Evolutionary conservation across 352 stramenopile species (phyloP).

Genomic region (Phytophthora tubulina): DNA sequence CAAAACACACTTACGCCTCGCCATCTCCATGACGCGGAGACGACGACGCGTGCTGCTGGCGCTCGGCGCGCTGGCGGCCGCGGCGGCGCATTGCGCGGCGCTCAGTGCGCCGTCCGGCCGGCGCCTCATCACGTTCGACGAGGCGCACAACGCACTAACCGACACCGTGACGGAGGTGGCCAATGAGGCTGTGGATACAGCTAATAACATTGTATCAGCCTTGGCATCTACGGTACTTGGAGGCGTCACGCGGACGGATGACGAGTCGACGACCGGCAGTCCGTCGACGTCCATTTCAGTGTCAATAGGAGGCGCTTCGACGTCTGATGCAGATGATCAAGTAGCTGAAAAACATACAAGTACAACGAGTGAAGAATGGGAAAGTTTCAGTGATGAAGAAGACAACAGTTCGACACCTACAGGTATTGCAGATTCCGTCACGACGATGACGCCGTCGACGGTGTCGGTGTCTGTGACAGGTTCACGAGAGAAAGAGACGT

Average conservation of each 20-base stretch:
- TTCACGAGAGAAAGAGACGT: background rate
- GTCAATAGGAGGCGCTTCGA: slow-evolving; percentile 11
- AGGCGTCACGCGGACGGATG: slow-evolving; percentile 2
- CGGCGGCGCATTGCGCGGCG: slow-evolving; percentile 23
- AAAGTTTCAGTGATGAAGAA: slow-evolving; percentile 14
- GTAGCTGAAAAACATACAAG: slow-evolving; percentile 8
- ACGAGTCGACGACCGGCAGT: slow-evolving; percentile 14
- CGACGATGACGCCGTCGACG: background rate
- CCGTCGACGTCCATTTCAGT: slow-evolving; percentile 17
- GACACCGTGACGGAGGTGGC: slow-evolving; percentile 13
- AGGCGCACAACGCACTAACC: slow-evolving; percentile 18
- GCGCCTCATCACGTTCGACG: slow-evolving; percentile 37
- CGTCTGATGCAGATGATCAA: background rate
- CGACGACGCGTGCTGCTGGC: slow-evolving; percentile 33
- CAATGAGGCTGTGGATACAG: slow-evolving; percentile 13
- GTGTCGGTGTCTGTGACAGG: background rate
- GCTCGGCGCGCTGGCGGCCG: slow-evolving; percentile 21
- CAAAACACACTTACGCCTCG: slow-evolving; percentile 12
- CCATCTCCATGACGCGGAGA: slow-evolving; percentile 32
- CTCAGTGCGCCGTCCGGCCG: slow-evolving; percentile 10
- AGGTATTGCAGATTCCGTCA: background rate
- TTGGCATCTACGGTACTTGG: slow-evolving; percentile 23
- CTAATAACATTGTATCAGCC: slow-evolving; percentile 2
- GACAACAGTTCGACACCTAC: background rate
- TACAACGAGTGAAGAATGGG: background rate